Evolutionary conservation across 139 green algal genomes (phyloP).

Genomic region (Gonium pectorale): DNA sequence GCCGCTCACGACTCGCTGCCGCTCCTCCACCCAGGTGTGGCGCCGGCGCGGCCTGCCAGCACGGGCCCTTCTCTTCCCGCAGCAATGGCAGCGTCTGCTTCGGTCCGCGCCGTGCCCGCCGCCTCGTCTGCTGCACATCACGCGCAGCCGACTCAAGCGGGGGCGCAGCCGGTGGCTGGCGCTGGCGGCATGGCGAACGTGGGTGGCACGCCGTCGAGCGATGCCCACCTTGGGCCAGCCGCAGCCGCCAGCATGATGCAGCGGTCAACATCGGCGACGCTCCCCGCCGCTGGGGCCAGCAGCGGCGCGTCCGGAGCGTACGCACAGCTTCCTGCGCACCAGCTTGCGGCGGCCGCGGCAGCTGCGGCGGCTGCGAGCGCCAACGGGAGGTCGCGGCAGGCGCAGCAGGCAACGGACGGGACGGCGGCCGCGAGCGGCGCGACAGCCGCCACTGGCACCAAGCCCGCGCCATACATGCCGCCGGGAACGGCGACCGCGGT

Average conservation of each 20-base stretch:
- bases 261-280: slow-evolving; percentile 33
- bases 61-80: too few species aligned
- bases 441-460: neutral
- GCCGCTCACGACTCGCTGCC: neutral
- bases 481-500: neutral
- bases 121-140: neutral
- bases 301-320: neutral
- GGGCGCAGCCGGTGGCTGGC: neutral
- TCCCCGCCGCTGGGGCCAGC: slow-evolving; percentile 15
- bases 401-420: slow-evolving; percentile 20
- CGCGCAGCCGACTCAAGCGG: neutral
- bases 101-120: too few species aligned
- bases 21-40: neutral
- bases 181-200: neutral
- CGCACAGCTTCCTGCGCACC: slow-evolving; percentile 5
- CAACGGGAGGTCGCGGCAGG: slow-evolving; percentile 29
- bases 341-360: slow-evolving; percentile 41
- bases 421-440: neutral
- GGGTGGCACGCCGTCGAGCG: neutral
- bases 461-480: slow-evolving; percentile 29
- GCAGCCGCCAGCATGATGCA: slow-evolving; percentile 14
- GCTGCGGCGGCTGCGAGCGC: slow-evolving; percentile 10
- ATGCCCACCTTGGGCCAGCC: neutral
- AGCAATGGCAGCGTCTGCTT: too few species aligned
- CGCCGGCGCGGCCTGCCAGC: neutral